Evolutionary conservation across 495 filamentous ascomycete genomes (phyloP).

Genomic region (Polyplosphaeria fusca): DNA sequence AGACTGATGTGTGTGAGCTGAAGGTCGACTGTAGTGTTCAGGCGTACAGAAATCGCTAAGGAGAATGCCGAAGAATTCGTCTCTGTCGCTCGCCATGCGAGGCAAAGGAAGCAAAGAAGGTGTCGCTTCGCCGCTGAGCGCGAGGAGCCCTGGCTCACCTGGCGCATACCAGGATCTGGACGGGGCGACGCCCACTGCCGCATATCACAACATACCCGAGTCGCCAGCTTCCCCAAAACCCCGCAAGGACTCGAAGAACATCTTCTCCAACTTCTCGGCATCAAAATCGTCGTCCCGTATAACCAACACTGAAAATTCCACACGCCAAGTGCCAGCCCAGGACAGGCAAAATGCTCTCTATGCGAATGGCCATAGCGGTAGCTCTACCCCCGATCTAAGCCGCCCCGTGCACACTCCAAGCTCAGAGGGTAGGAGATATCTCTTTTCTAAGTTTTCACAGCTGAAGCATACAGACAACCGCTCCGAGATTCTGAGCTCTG

Average conservation of each 20-base stretch:
- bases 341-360: slow-evolving; percentile 16
- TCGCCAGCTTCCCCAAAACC: slow-evolving; percentile 51
- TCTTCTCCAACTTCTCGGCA: slow-evolving; percentile 57
- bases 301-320: slow-evolving; percentile 32
- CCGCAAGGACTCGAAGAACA: slow-evolving; percentile 51
- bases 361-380: slow-evolving; percentile 17
- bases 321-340: slow-evolving; percentile 11
- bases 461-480: slow-evolving; percentile 11
- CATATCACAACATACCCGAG: slow-evolving; percentile 54
- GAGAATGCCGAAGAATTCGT: slow-evolving; percentile 37
- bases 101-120: slow-evolving; percentile 21
- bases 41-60: slow-evolving; percentile 15
- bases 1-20: too few species aligned
- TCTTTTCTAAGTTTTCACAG: not conserved
- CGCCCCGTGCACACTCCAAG: slow-evolving; percentile 22
- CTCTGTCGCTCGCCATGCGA: slow-evolving; percentile 33
- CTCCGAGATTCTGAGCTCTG: slow-evolving; percentile 9
- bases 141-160: slow-evolving; percentile 23
- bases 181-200: slow-evolving; percentile 50
- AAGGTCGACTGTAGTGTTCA: too few species aligned
- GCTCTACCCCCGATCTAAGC: slow-evolving; percentile 34
- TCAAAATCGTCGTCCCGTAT: slow-evolving; percentile 52
- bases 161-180: slow-evolving; percentile 18
- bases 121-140: slow-evolving; percentile 12
- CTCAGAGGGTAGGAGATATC: slow-evolving; percentile 25